Evolutionary conservation across 768 basidiomycete species (phyloP), one percentile per base, ranked within the genome.

Genomic region (Trametes villosa): DNA sequence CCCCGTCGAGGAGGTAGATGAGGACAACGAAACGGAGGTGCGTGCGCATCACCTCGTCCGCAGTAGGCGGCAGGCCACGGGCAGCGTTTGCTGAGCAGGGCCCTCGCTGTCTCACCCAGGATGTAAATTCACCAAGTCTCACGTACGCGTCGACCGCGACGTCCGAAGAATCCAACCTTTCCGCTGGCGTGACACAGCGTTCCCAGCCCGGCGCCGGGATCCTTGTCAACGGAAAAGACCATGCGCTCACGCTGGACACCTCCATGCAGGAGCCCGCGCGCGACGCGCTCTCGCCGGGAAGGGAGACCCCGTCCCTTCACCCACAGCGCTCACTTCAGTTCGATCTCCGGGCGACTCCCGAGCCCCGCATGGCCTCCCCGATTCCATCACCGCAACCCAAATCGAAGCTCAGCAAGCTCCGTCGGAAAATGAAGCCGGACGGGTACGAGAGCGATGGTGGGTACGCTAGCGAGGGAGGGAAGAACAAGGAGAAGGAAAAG

Each of bases 391-490:
- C 51, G 22, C 51, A 53, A n/a, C 63, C 59, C 7, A 62, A 69
- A 30, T 64, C 61, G 36, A 67, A 65, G 59, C 65, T 79, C 40
- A 79, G 73, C 68, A 83, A 81, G 70, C 76, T 79, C 59, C 68
- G 63, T 9, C 47, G 57, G 29, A 63, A 54, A 18, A 72, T 64
- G 57, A 66, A 58, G 11, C 72, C 65, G 20, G 81, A 80, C 65
- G 83, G 81, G 3, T 79, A 84, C 64, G 83, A 84, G 46, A 82
- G 80, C 61, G 83, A 84, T 59, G 81, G 78, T 4, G 82, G 79
- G 1, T 81, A 83, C 65, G 61, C 81, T 36, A 83, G 81, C 51
- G 83, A 83, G 44, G 68, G 66, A n/a, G 75, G 63, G 2, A 63
- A 64, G 58, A 64, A 57, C 22, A 74, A 76, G 59, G 68, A 67